phyloP scores from a whole-genome alignment of 75 land plant species.

The Pinus tabuliformis region DNA sequence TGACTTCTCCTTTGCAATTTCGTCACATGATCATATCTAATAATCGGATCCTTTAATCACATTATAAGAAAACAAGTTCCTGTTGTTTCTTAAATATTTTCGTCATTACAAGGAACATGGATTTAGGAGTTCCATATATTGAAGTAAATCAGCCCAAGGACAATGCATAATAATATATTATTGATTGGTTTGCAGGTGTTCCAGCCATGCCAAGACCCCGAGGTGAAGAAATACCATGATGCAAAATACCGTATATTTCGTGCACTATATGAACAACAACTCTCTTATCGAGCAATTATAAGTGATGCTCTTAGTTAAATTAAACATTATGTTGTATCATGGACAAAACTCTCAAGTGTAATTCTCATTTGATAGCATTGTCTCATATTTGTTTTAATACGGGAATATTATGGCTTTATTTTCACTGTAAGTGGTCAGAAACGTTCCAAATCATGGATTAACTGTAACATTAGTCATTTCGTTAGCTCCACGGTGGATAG shows the following conservation, averaged over 20 bases:
- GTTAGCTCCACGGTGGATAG: not conserved
- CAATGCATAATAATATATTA: not conserved
- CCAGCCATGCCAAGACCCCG: conserved; percentile 73
- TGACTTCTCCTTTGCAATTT: too few species aligned
- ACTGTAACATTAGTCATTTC: not conserved
- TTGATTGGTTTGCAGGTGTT: conserved; percentile 59
- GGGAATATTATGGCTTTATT: not conserved
- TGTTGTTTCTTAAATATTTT: too few species aligned
- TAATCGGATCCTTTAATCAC: too few species aligned
- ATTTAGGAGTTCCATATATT: not conserved
- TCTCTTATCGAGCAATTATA: conserved; percentile 63
- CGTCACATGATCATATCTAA: too few species aligned
- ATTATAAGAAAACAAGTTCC: too few species aligned
- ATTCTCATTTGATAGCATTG: not conserved
- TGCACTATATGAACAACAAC: conserved; percentile 78
- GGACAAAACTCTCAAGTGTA: not conserved
- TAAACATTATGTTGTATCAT: not conserved
- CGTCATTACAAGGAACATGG: too few species aligned
- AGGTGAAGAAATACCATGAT: conserved; percentile 93
- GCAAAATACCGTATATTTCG: conserved; percentile 86
- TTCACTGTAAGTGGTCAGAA: not conserved
- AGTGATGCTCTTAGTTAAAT: conserved; percentile 35
- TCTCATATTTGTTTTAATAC: not conserved
- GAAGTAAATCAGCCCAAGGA: not conserved
- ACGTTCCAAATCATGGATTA: not conserved